Conservation (phyloP, 805 yeast genomes). For the Henningerozyma blattae region DNA sequence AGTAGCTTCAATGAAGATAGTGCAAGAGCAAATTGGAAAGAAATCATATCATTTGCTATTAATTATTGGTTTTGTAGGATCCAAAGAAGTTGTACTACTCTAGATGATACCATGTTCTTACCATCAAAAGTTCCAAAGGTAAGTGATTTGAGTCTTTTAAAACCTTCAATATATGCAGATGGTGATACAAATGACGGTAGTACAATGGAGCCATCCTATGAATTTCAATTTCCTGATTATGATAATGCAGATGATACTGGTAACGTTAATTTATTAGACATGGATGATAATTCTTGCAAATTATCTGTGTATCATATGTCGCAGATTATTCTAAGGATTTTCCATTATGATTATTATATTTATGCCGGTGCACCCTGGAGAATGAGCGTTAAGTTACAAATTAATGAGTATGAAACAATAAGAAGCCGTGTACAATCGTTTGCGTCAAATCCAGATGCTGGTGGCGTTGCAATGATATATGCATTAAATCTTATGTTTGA, state of each 20-base stretch:
- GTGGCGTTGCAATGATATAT: slow-evolving; percentile 44
- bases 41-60: slow-evolving; percentile 52
- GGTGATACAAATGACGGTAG: background rate
- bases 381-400: slow-evolving; percentile 53
- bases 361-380: slow-evolving; percentile 76
- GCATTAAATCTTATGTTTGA: slow-evolving; percentile 52
- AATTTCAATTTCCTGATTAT: too few species aligned
- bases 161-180: background rate
- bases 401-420: slow-evolving; percentile 36
- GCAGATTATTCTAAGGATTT: slow-evolving; percentile 57
- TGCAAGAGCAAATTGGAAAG: slow-evolving; percentile 42
- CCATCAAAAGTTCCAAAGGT: background rate
- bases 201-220: background rate
- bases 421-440: slow-evolving; percentile 30
- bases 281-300: slow-evolving; percentile 29
- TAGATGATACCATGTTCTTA: slow-evolving; percentile 1
- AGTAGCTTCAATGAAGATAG: background rate
- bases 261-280: background rate
- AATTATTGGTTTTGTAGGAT: slow-evolving; percentile 46
- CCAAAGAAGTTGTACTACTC: slow-evolving; percentile 8
- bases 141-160: background rate
- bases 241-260: background rate
- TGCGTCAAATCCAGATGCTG: slow-evolving; percentile 29
- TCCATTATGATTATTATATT: slow-evolving; percentile 68
- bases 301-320: slow-evolving; percentile 62